Evolutionary conservation across 208 protist genomes (phyloP), one percentile per base, ranked within the genome.

Genomic region (Crithidia bombi): DNA sequence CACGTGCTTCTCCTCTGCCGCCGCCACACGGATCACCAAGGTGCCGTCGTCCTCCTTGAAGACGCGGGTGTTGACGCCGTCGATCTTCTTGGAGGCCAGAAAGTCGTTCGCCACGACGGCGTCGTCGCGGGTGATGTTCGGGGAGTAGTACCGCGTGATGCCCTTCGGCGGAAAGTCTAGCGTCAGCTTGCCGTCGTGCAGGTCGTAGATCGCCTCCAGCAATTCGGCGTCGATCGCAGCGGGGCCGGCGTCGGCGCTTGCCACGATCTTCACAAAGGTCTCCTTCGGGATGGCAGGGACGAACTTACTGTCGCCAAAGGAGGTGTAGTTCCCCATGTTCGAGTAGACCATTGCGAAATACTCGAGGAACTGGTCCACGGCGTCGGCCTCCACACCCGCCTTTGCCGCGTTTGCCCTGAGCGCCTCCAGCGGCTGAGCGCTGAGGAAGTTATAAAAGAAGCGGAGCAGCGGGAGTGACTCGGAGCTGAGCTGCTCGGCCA

Each of bases 241-340:
- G 3, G 56, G 36, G 15, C 47, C 80, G 9, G 66, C 51, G 23
- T 39, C 54, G 25, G 58, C 64, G 21, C 47, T 66, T 26, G 19
- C 68, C 30, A 94, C 67, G 32, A 97, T 78, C 58, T 38, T 46
- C 52, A 52, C 66, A 26, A 97, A 95, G 0, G 51, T 63, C 17
- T 91, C 84, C 44, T 78, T 62, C 11, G 71, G 30, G 59, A 85
- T 86, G 43, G 82, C 50, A 3, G 92, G 92, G 19, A 98, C 58
- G 47, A 98, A 97, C 79, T 98, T 98, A 59, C 78, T 93, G 79
- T 98, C 95, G 38, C 96, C 96, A 69, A 98, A 98, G 28, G 71
- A 86, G 19, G 87, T 52, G 64, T 98, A 98, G 84, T 98, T 98
- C 66, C 96, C 95, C 86, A 96, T 87, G 81, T 98, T 98, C 28